Percentiles rank a stretch among this genome's conserved stretches.
Conservation (phyloP, 176 grass and related monocot species). For the Areca catechu region DNA sequence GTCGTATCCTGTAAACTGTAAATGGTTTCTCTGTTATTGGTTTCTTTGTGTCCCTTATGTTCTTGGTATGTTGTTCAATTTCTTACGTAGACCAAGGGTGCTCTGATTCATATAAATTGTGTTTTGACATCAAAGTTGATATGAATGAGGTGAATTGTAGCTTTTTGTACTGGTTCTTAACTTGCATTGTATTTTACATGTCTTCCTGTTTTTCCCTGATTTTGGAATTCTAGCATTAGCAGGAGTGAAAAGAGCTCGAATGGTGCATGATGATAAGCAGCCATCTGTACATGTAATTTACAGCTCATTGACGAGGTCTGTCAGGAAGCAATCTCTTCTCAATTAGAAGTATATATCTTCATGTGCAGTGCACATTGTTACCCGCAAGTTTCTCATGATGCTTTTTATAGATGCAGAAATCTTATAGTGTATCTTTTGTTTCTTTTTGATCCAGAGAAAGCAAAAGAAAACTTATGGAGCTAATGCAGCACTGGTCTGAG, state of each 20-base stretch:
- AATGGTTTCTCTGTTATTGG: neutral
- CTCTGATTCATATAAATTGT: no score
- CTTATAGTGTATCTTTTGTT: slow-evolving; percentile 10
- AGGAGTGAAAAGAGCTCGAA: slow-evolving; percentile 74
- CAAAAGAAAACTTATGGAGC: slow-evolving; percentile 67
- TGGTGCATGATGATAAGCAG: slow-evolving; percentile 35
- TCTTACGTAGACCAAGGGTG: neutral
- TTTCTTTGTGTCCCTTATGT: slow-evolving; percentile 12
- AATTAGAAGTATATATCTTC: neutral
- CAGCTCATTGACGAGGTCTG: slow-evolving; percentile 44
- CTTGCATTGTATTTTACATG: neutral
- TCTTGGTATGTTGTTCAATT: slow-evolving; percentile 10
- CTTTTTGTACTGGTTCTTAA: neutral
- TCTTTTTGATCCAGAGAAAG: slow-evolving; percentile 49
- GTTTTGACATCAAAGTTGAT: no score
- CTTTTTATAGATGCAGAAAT: slow-evolving; percentile 5
- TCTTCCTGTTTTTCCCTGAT: slow-evolving; percentile 52
- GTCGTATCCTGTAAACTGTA: slow-evolving; percentile 71
- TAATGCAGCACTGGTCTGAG: slow-evolving; percentile 84
- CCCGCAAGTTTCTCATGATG: neutral
- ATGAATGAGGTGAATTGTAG: no score
- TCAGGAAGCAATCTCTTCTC: neutral
- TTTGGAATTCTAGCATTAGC: slow-evolving; percentile 38
- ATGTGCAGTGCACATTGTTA: neutral
- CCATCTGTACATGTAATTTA: slow-evolving; percentile 63